A percentile compares a stretch with the other conserved stretches of the same genome.
Evolutionary conservation across 2,329 filamentous ascomycete genomes (phyloP).

Genomic region (Colletotrichum plurivorum): DNA sequence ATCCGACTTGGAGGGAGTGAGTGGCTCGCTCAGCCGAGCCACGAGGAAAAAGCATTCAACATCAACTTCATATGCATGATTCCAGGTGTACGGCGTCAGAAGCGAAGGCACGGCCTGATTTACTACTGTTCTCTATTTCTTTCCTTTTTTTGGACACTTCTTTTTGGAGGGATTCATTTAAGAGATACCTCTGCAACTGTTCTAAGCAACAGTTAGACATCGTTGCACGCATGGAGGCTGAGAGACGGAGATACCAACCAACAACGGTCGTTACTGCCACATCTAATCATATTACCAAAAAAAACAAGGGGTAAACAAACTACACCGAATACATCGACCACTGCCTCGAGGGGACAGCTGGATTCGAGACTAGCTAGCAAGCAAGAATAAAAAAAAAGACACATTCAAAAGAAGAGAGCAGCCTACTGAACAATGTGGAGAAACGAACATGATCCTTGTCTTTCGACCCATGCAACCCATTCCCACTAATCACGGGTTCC

Average conservation of each 20-base stretch:
- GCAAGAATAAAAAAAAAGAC: slow-evolving; percentile 21
- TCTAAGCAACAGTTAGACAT: neutral
- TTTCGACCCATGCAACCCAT: no score
- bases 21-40: slow-evolving; percentile 26
- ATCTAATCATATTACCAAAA: slow-evolving; percentile 20
- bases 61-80: slow-evolving; percentile 28
- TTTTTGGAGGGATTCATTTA: slow-evolving; percentile 11
- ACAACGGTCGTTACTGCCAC: slow-evolving; percentile 26
- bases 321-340: slow-evolving; percentile 1
- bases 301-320: neutral
- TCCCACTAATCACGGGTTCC: no score
- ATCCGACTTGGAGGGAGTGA: neutral
- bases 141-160: neutral
- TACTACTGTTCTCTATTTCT: neutral
- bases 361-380: slow-evolving; percentile 27
- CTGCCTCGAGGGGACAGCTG: neutral
- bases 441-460: no score
- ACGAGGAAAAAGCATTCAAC: slow-evolving; percentile 17
- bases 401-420: neutral
- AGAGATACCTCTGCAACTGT: slow-evolving; percentile 27
- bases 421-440: no score
- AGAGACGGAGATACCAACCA: slow-evolving; percentile 8
- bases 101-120: slow-evolving; percentile 20
- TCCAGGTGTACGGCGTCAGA: slow-evolving; percentile 35
- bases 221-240: slow-evolving; percentile 20